Evolutionary conservation across 345 rosid species (phyloP), one percentile per base, ranked within the genome.

Genomic region (Murraya koenigii): DNA sequence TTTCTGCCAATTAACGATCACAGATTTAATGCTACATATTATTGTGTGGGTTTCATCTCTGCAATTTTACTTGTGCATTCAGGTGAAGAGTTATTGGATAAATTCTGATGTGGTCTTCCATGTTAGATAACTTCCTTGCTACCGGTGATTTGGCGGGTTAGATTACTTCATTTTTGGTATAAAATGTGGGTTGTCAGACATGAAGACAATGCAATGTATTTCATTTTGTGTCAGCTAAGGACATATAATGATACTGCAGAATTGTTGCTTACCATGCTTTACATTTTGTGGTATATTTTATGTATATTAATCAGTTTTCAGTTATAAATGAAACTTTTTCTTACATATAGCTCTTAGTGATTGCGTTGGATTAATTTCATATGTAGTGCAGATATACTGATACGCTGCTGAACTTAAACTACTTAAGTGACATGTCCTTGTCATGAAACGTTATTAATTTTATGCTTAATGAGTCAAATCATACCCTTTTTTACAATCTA

Each of bases 21-120:
- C 26, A 44, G 26, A 69, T 59, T 58, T 49, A 36, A 32, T 75
- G 25, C 30, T 59, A 25, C 8, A 52, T 64, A 35, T 39, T 36
- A 19, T 28, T 28, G 2, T 36, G 66, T 36, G 67, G 59, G 38
- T 38, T n/a, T 75, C 8, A 63, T 75, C 47, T 32, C 9, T 70
- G 28, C 28, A 47, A 39, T 73, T 23, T 23, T 30, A 22, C 55
- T 69, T 49, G 33, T 72, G 77, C 71, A 62, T 78, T 79, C 90
- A 94, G 98, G 98, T 94, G 80, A 92, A 88, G 88, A 87, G 83
- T 81, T 89, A 92, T 85, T 92, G 98, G 96, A 77, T 94, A 80
- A 88, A 94, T 86, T 92, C 97, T 13, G 97, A 94, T 84, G 98
- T 94, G 75, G 93, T 92, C 38, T 91, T 80, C 80, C 97, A 94